Base-by-base conservation (phyloP, 2,329 filamentous ascomycete genomes). In the Mycogone perniciosa region DNA sequence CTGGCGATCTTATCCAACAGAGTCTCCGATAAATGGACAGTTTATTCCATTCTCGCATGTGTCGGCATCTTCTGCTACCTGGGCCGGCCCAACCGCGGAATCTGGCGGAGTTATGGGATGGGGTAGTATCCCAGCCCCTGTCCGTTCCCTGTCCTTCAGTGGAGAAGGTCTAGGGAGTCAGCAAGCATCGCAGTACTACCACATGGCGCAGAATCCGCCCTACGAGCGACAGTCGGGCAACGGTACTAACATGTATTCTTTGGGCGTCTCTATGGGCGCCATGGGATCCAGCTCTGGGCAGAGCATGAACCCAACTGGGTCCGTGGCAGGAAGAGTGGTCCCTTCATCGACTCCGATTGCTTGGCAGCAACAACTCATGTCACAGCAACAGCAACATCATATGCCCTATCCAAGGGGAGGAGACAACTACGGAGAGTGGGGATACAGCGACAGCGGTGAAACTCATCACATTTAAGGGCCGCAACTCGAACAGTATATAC, bases 1-100 rank as follows among this genome's bases (percentile, higher is more conserved):
- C 9, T 83, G 79, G 80, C 67, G 73, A 53, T 62, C 70, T 6
- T 79, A 76, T 57, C 62, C 75, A 7, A 68, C 75, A 39, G 76
- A 77, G 38, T 74, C 77, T 6, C 72, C 77, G 7, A 67, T 79
- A 33, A 74, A 73, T 4, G 68, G 76, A 0, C 73, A 72, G 3
- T 77, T 76, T 53, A 74, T 76, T 5, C 71, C 76, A 2, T 81
- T 77, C 57, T 66, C 70, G 5, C 68, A 71, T 26, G 68, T 72
- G 39, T 64, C 66, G 1, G 62, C 71, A 10, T 59, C 69, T 2
- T 64, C 73, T 0, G 62, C 69, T 29, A 62, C 70, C 3, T 78
- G 76, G 76, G 61, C 70, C 31, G 64, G 50, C 45, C 61, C 70
- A 6, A 71, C 75, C 35, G 51, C 70, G 31, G 63, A 65, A 7